Conservation (phyloP, 495 filamentous ascomycete species). For the Xylaria sp. region DNA sequence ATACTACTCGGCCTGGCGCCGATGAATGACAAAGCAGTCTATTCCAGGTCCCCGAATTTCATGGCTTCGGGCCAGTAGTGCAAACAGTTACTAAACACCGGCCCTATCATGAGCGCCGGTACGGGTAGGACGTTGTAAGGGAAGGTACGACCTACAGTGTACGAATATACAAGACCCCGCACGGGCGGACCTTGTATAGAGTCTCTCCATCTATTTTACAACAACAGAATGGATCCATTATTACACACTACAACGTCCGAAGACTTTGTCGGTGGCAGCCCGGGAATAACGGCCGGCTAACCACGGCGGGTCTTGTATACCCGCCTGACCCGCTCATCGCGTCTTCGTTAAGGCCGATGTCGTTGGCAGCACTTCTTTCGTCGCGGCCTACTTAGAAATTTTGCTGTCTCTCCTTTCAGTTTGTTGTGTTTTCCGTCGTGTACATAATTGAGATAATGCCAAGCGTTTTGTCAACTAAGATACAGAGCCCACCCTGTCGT, state of each 20-base stretch:
- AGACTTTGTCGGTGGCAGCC: background rate
- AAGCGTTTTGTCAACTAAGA: background rate
- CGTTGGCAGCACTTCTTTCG: background rate
- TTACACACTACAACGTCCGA: too few relatives aligned
- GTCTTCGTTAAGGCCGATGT: slow-evolving; percentile 15
- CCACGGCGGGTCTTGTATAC: slow-evolving; percentile 10
- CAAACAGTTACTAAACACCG: background rate
- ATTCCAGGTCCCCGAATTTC: background rate
- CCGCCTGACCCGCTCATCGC: slow-evolving; percentile 20
- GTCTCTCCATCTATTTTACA: too few relatives aligned
- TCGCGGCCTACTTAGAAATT: background rate
- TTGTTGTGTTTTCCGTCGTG: background rate
- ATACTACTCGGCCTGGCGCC: background rate
- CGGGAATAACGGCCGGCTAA: slow-evolving; percentile 22
- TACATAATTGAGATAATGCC: background rate
- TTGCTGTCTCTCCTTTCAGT: background rate
- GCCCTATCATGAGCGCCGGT: slow-evolving; percentile 1
- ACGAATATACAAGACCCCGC: too few relatives aligned
- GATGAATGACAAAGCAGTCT: background rate
- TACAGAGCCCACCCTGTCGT: background rate
- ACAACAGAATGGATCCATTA: too few relatives aligned
- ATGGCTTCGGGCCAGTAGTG: background rate
- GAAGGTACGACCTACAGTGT: too few relatives aligned
- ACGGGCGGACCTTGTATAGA: too few relatives aligned
- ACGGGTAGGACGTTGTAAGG: slow-evolving; percentile 20